phyloP scores from a whole-genome alignment of 768 basidiomycete genomes.

The Gautieria morchelliformis region DNA sequence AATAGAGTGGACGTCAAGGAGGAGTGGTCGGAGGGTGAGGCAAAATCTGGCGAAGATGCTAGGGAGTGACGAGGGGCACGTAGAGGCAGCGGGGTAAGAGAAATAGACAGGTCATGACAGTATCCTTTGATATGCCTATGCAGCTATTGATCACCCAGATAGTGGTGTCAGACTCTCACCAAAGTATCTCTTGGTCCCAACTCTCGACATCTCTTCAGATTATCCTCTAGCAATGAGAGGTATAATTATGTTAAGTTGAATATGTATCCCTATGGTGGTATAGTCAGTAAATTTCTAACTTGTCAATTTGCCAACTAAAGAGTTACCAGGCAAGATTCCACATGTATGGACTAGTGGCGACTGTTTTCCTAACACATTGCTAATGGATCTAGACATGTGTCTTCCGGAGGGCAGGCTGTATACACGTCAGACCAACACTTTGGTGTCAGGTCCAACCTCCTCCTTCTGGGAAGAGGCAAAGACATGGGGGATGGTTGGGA shows the following conservation, averaged over 20 bases:
- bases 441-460: too few species aligned
- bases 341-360: too few species aligned
- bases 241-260: slow-evolving; percentile 80
- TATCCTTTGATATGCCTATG: neutral
- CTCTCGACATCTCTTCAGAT: slow-evolving; percentile 78
- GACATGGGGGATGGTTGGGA: slow-evolving; percentile 99
- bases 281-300: slow-evolving; percentile 58
- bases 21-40: too few species aligned
- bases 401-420: too few species aligned
- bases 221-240: slow-evolving; percentile 34
- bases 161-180: slow-evolving; percentile 82
- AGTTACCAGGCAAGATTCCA: slow-evolving; percentile 73
- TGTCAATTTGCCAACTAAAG: slow-evolving; percentile 4
- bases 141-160: neutral
- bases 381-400: slow-evolving; percentile 84
- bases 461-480: slow-evolving; percentile 84
- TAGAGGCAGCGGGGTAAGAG: too few species aligned
- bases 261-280: slow-evolving; percentile 96
- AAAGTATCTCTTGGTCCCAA: slow-evolving; percentile 69
- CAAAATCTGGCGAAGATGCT: too few species aligned
- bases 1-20: too few species aligned
- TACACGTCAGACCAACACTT: too few species aligned
- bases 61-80: too few species aligned
- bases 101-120: too few species aligned
- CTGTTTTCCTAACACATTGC: slow-evolving; percentile 44